These are phyloP conservation scores for Suillus subaureus DNA, from an alignment of 768 basidiomycete genomes.

Conservation along the genomic window DNA sequence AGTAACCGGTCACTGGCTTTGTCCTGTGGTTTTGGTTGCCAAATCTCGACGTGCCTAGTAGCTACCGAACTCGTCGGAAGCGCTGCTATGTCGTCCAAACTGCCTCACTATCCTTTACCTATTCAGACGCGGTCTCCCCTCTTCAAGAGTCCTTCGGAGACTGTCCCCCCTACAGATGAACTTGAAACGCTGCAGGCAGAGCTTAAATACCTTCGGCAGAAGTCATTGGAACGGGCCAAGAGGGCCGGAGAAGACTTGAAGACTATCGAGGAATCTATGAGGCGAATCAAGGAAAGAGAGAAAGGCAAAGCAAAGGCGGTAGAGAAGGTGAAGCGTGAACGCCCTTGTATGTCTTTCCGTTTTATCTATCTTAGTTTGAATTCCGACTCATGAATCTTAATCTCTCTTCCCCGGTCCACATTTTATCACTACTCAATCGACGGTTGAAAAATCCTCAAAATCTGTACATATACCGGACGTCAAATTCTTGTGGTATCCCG, in stretches of 20 bases:
- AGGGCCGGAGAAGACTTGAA: conserved; percentile 78
- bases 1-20: conserved; percentile 13
- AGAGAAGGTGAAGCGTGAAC: conserved; percentile 74
- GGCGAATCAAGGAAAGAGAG: conserved; percentile 74
- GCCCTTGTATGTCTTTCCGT: conserved; percentile 63
- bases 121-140: conserved; percentile 58
- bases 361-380: conserved; percentile 14
- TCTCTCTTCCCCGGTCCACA: conserved; percentile 14
- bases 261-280: conserved; percentile 76
- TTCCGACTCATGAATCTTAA: conserved; percentile 16
- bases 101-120: conserved; percentile 51
- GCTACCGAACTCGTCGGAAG: conserved; percentile 23
- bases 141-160: conserved; percentile 63
- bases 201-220: conserved; percentile 54
- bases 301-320: conserved; percentile 70
- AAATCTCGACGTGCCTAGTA: conserved; percentile 12
- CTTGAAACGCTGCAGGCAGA: conserved; percentile 67
- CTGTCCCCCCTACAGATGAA: conserved; percentile 72
- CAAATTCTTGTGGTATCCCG: background rate
- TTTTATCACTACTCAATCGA: conserved; percentile 12
- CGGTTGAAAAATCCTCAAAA: conserved; percentile 18
- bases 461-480: conserved; percentile 4
- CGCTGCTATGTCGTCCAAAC: conserved; percentile 60
- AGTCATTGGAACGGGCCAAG: conserved; percentile 61
- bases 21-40: conserved; percentile 15